These are phyloP conservation scores for Sphaceloma murrayae DNA, from an alignment of 2,329 filamentous ascomycete species.

Conservation along the genomic window DNA sequence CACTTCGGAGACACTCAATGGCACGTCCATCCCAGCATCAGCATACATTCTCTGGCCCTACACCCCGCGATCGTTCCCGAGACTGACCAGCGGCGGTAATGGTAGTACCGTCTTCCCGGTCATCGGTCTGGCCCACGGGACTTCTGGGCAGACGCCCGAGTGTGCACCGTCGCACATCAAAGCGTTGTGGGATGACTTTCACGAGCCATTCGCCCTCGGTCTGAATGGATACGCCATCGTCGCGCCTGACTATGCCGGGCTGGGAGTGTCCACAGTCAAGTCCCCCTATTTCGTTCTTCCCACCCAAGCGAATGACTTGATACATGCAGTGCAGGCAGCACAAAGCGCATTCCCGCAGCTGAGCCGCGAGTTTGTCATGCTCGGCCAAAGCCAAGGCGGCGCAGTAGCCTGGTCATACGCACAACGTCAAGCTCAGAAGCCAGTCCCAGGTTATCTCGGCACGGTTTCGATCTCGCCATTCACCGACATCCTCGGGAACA, in stretches of 20 bases:
- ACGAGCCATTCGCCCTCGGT: constrained; percentile 23
- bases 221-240: constrained; percentile 26
- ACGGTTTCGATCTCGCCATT: constrained; percentile 27
- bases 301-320: constrained; percentile 36
- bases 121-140: constrained; percentile 22
- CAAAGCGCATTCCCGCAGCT: constrained; percentile 33
- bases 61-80: constrained; percentile 22
- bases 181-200: constrained; percentile 25
- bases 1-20: constrained; percentile 38
- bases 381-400: constrained; percentile 42
- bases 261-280: constrained; percentile 21
- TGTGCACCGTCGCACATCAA: constrained; percentile 24
- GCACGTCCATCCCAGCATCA: constrained; percentile 39
- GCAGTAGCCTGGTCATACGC: constrained; percentile 36
- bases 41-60: constrained; percentile 45
- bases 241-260: constrained; percentile 24
- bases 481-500: constrained; percentile 25
- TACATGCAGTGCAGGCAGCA: constrained; percentile 37
- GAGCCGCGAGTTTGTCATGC: constrained; percentile 35
- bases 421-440: constrained; percentile 27
- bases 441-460: constrained; percentile 32
- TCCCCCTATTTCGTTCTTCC: constrained; percentile 36
- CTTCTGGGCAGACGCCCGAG: constrained; percentile 20
- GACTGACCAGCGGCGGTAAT: constrained; percentile 14
- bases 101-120: constrained; percentile 18